Percentiles rank a stretch among this genome's conserved stretches.
These are phyloP conservation scores for Thermothielavioides terrestris DNA, from an alignment of 495 filamentous ascomycete species.

Conservation along the genomic window DNA sequence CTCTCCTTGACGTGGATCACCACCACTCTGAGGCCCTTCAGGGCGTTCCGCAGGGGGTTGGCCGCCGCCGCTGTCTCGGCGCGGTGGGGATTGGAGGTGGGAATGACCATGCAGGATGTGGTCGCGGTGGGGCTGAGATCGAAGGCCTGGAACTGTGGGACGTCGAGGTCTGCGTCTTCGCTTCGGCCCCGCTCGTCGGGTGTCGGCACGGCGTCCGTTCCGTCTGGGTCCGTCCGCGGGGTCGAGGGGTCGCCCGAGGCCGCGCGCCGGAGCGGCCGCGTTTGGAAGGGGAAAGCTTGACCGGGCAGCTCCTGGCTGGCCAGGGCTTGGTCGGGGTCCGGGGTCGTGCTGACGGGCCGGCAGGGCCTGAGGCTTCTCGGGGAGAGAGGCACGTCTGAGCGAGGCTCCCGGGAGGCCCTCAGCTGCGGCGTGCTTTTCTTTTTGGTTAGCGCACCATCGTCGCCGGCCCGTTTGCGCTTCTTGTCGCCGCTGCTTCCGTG, in stretches of 20 bases:
- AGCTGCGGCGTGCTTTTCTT: slow-evolving; percentile 6
- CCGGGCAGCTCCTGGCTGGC: neutral
- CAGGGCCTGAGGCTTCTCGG: slow-evolving; percentile 28
- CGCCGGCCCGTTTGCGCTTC: slow-evolving; percentile 33
- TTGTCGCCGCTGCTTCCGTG: slow-evolving; percentile 26
- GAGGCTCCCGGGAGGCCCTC: neutral
- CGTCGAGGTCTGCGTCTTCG: neutral
- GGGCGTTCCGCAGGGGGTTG: slow-evolving; percentile 1
- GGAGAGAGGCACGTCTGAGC: slow-evolving; percentile 29
- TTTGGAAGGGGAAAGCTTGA: neutral
- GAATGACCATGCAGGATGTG: neutral
- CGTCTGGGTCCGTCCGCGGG: too few relatives aligned
- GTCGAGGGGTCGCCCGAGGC: neutral
- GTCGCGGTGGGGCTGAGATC: neutral
- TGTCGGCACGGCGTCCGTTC: too few relatives aligned
- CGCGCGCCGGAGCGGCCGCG: neutral
- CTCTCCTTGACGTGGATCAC: slow-evolving; percentile 79
- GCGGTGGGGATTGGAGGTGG: neutral
- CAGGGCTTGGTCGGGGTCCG: neutral
- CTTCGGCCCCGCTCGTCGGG: neutral
- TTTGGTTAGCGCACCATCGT: slow-evolving; percentile 6
- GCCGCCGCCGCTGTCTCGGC: neutral
- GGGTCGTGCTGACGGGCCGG: neutral
- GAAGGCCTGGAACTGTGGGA: neutral
- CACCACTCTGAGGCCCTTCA: slow-evolving; percentile 53